Conservation (phyloP, 2,329 filamentous ascomycete species). For the Conoideocrella luteorostrata region DNA sequence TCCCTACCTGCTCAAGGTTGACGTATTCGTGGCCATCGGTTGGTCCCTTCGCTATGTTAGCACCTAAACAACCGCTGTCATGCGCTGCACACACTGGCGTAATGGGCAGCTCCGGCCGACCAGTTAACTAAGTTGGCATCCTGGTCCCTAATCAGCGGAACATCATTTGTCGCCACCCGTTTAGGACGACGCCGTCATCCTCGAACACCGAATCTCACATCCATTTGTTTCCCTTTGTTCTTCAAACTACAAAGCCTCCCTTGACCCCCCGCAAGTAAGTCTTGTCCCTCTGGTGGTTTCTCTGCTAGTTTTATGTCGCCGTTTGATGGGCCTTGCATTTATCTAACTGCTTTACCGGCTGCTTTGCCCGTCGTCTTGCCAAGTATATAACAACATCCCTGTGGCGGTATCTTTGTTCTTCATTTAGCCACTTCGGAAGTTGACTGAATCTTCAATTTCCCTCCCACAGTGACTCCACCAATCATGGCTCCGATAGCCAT, state of each 20-base stretch:
- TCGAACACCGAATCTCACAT: not conserved
- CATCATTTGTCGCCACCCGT: constrained; percentile 5
- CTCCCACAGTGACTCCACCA: not conserved
- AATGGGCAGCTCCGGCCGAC: not conserved
- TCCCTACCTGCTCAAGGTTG: too few relatives aligned
- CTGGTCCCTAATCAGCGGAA: too few relatives aligned
- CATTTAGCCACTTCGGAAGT: not conserved
- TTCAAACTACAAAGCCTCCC: constrained; percentile 3
- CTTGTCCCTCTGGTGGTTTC: not conserved
- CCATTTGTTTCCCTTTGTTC: not conserved
- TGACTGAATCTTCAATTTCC: not conserved
- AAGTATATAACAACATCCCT: not conserved
- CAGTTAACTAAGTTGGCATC: not conserved
- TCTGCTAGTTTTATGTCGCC: not conserved
- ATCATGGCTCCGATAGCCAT: constrained; percentile 52
- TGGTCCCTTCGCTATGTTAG: too few relatives aligned
- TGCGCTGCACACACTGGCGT: too few relatives aligned
- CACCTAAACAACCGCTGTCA: not conserved
- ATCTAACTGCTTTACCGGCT: not conserved
- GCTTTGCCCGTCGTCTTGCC: not conserved
- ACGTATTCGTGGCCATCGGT: too few relatives aligned
- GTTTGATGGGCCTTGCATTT: not conserved
- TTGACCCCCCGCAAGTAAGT: not conserved
- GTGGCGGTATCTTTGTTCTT: not conserved
- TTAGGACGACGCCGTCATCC: constrained; percentile 8